Evolutionary conservation across 768 basidiomycete species (phyloP).

Genomic region (Tulasnella sp.): DNA sequence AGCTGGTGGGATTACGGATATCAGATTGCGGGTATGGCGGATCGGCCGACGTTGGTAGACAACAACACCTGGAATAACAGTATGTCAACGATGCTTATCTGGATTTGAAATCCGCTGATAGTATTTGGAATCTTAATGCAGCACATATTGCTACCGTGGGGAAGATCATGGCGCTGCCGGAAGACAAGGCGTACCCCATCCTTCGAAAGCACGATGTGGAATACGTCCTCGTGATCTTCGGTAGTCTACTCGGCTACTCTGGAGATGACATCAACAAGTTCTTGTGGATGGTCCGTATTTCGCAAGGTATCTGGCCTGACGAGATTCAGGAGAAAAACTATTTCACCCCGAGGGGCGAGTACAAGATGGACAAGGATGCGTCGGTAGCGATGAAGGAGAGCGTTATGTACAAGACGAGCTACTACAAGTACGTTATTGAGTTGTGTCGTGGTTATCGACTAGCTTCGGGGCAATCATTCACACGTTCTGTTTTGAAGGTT

Average conservation of each 20-base stretch:
- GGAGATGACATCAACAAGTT: conserved; percentile 99
- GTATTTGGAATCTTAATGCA: conserved; percentile 24
- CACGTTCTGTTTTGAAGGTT: conserved; percentile 40
- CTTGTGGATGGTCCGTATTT: conserved; percentile 94
- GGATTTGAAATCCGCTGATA: neutral
- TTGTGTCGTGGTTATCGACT: conserved; percentile 15
- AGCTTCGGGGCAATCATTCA: neutral
- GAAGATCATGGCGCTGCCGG: conserved; percentile 90
- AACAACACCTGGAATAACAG: conserved; percentile 99
- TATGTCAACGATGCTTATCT: conserved; percentile 31
- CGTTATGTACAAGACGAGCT: conserved; percentile 99
- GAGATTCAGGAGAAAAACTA: conserved; percentile 93
- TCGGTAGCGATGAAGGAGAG: conserved; percentile 84
- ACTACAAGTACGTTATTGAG: conserved; percentile 55
- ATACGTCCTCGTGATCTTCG: conserved; percentile 95
- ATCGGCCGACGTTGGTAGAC: conserved; percentile 89
- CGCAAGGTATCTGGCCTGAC: conserved; percentile 95
- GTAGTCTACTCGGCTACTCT: conserved; percentile 90
- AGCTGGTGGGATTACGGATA: conserved; percentile 99
- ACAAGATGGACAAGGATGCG: conserved; percentile 79
- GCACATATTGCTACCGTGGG: conserved; percentile 98
- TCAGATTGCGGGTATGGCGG: conserved; percentile 98
- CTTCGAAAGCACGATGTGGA: conserved; percentile 95
- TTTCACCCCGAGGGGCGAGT: conserved; percentile 88
- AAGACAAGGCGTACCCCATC: conserved; percentile 95